A percentile compares a stretch with the other conserved stretches of the same genome.
Evolutionary conservation across 2,329 filamentous ascomycete species (phyloP).

Genomic region (Fusarium sp.): DNA sequence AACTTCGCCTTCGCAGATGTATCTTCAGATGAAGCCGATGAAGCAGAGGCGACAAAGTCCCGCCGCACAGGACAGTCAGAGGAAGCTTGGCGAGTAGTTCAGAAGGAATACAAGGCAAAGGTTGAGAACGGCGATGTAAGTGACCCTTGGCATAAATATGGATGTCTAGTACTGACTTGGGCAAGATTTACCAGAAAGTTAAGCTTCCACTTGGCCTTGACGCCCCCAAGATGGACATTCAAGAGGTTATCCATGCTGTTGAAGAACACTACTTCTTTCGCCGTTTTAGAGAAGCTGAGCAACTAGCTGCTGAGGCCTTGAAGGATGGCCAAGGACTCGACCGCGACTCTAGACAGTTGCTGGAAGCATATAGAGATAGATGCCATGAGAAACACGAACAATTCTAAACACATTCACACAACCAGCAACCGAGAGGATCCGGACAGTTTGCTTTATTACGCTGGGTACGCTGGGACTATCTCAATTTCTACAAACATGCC

Average conservation of each 20-base stretch:
- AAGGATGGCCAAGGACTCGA: constrained; percentile 50
- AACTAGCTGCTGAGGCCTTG: constrained; percentile 52
- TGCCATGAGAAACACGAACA: constrained; percentile 48
- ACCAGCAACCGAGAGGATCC: neutral
- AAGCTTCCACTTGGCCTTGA: constrained; percentile 50
- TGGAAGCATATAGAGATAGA: constrained; percentile 55
- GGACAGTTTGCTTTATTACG: constrained; percentile 1
- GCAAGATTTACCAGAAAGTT: constrained; percentile 56
- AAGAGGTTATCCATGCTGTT: constrained; percentile 63
- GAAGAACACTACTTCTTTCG: constrained; percentile 67
- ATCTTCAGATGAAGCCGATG: constrained; percentile 49
- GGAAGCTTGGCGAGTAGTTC: constrained; percentile 58
- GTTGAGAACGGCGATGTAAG: constrained; percentile 65
- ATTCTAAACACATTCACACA: neutral
- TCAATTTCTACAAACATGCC: constrained; percentile 14
- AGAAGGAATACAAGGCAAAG: constrained; percentile 56
- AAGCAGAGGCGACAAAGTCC: constrained; percentile 42
- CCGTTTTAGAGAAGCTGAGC: constrained; percentile 56
- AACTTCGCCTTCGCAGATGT: constrained; percentile 47
- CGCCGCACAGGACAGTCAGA: constrained; percentile 58
- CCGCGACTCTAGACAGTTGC: constrained; percentile 51
- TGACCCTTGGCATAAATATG: neutral
- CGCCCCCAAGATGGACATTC: constrained; percentile 57
- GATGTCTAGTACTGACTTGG: neutral
- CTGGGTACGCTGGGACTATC: constrained; percentile 2